Evolutionary conservation across 768 basidiomycete genomes (phyloP).

Genomic region (Leucogyrophana mollusca): DNA sequence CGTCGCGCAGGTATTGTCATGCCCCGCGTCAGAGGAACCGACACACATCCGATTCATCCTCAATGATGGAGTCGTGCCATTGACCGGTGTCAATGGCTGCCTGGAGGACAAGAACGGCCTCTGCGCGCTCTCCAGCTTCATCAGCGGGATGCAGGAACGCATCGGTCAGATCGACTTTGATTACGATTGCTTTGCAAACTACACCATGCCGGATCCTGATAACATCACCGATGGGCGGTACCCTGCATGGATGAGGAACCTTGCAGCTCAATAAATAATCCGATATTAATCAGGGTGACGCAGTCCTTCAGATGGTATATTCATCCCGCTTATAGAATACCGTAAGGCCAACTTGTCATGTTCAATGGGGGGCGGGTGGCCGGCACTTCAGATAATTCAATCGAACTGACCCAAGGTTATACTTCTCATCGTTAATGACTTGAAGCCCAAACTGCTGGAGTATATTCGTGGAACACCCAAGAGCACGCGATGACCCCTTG

Average conservation of each 20-base stretch:
- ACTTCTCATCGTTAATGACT: too few species aligned
- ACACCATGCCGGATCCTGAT: conserved; percentile 40
- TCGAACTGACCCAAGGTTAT: too few species aligned
- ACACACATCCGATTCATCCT: conserved; percentile 43
- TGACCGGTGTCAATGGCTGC: conserved; percentile 44
- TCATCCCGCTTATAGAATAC: too few species aligned
- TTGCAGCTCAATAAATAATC: not conserved
- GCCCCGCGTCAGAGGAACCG: conserved; percentile 25
- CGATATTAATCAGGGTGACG: too few species aligned
- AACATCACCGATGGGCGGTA: conserved; percentile 36
- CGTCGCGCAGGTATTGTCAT: conserved; percentile 44
- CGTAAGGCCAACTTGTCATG: too few species aligned
- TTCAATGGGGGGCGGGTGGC: too few species aligned
- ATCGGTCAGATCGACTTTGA: conserved; percentile 40
- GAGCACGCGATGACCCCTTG: too few species aligned
- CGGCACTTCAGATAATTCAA: too few species aligned
- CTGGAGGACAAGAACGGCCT: conserved; percentile 37
- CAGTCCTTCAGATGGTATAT: too few species aligned
- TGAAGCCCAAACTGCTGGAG: too few species aligned
- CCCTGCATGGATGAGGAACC: conserved; percentile 12
- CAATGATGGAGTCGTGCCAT: conserved; percentile 49
- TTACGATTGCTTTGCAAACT: conserved; percentile 45
- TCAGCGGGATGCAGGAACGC: conserved; percentile 33
- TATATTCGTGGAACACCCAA: too few species aligned
- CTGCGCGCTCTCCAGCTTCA: conserved; percentile 40